Base-by-base conservation (phyloP, 768 basidiomycete genomes). In the Hydnum rufescens region DNA sequence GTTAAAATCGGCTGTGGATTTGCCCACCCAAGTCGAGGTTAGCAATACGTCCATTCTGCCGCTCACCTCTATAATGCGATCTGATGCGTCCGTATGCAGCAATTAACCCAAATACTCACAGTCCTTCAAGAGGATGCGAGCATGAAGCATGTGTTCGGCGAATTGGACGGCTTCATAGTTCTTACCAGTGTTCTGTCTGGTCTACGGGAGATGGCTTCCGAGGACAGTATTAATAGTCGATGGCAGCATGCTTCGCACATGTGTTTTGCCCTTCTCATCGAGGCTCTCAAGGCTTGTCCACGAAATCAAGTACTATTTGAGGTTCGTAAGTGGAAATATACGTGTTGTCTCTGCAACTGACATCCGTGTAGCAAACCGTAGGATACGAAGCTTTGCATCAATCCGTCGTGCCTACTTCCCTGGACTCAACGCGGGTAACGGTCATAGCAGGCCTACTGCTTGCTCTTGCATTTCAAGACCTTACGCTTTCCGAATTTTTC, bases 141-240 rank as follows among this genome's bases (percentile, higher is more conserved):
- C 42, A 81, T 81, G 6, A 82, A 79, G 62, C 77, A 80, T 53
- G 76, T 79, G 19, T 88, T 89, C 63, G 71, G 86, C 3, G 82
- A 86, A 59, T 68, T 81, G 59, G 86, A 88, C 55, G 86, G 86
- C 0, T 87, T 86, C 61, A 67, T 87, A 19, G 73, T 76, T 5
- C 66, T 86, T 30, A 76, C 86, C 65, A 82, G 75, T 58, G 71
- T 81, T 29, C 67, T 89, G 3, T 80, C 82, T 1, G 75, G 74
- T 0, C 64, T 81, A 0, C 63, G 71, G 51, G 26, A 6, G 49
- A 53, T 18, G 46, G 51, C 13, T 36, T 23, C 51, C 18, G 50
- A 50, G 18, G 57, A 53, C 8, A 42, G 52, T n/a, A 31, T 49
- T 16, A 55, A 32, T 32, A 43, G 13, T 44, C 29, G 18, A 26